Conservation (phyloP, 2,329 filamentous ascomycete species). For the Camptophora hylomeconis region DNA sequence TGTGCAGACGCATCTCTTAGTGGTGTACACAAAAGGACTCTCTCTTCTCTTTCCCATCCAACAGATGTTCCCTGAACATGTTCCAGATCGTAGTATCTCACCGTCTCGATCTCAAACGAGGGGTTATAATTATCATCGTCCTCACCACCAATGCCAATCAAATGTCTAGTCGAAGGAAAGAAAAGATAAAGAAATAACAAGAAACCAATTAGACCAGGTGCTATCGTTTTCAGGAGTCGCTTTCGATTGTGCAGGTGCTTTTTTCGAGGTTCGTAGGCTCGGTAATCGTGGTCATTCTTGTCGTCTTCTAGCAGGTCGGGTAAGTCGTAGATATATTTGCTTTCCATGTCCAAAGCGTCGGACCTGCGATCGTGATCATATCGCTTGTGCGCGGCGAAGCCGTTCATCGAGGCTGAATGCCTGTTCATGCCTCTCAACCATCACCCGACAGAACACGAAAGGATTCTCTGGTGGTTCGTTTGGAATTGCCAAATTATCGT, state of each 20-base stretch:
- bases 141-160: conserved; percentile 19
- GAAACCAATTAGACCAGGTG: conserved; percentile 50
- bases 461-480: too few relatives aligned
- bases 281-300: conserved; percentile 11
- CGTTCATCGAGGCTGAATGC: conserved; percentile 75
- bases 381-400: conserved; percentile 55
- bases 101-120: conserved; percentile 68
- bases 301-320: conserved; percentile 15
- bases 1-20: conserved; percentile 86
- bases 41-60: conserved; percentile 92
- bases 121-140: conserved; percentile 25
- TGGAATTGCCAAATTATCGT: too few relatives aligned
- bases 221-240: conserved; percentile 26
- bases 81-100: conserved; percentile 91
- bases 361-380: conserved; percentile 61
- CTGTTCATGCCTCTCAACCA: conserved; percentile 53
- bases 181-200: conserved; percentile 55
- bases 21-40: conserved; percentile 87
- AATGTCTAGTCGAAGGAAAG: conserved; percentile 59
- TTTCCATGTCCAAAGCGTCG: conserved; percentile 53
- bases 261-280: conserved; percentile 12
- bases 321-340: conserved; percentile 13
- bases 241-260: conserved; percentile 10
- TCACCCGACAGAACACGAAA: too few relatives aligned
- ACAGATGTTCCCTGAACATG: conserved; percentile 82